Evolutionary conservation across 768 basidiomycete species (phyloP), one percentile per base, ranked within the genome.

Genomic region (Phaeotremella fagi): DNA sequence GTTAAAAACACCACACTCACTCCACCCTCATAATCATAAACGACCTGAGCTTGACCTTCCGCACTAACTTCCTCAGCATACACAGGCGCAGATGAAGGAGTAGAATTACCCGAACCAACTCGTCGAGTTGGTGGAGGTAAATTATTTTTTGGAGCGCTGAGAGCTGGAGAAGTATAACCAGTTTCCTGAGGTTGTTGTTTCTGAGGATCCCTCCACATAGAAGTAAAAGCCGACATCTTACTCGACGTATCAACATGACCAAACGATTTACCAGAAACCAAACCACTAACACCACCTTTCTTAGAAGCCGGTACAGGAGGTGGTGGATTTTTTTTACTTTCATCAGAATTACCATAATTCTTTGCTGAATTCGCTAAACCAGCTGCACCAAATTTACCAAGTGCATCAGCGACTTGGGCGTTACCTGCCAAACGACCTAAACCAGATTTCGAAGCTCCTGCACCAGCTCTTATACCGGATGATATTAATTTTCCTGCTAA

Each of bases 21-120:
- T 23, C 51, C 46, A 2, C 60, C 65, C 18, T 48, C 50, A 50
- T 65, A 70, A 38, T 67, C 66, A 44, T 70, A 70, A 44, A 70
- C 26, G 9, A 59, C 68, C 45, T 59, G 53, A 24, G 65, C 68
- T 53, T 70, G 61, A 4, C 57, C 60, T 37, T 60, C 45, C 16
- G 50, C 44, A 22, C 36, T 44, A 23, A 33, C 45, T 9, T 31
- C 26, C 25, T 43, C 48, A 16, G 38, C 49, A 26, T 57, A 55
- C 4, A 23, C 50, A 4, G 3, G 50, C 26, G 6, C 57, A 50
- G 23, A 50, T 50, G 18, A 50, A 35, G 12, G 50, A 23, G 4
- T 48, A 31, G 12, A 20, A 41, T 20, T 20, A 33, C 27, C 46
- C 7, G 57, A 54, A 6, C 37, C 52, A 27, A 41, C 46, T 14